A percentile compares a stretch with the other conserved stretches of the same genome.
Conservation (phyloP, 345 rosid species). For the Passiflora organensis region DNA sequence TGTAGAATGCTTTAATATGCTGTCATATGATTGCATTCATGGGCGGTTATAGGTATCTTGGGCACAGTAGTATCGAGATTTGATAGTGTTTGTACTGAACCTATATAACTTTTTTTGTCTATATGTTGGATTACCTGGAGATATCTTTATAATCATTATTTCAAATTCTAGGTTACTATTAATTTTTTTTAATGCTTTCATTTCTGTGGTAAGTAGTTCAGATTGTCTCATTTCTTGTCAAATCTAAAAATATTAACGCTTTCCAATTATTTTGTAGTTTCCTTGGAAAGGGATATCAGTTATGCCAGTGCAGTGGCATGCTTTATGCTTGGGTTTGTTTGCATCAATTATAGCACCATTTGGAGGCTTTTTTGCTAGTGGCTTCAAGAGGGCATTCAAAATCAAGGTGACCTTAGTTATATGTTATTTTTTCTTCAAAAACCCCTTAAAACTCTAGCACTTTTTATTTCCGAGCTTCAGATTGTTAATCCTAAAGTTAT, state of each 20-base stretch:
- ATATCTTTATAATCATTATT: no score
- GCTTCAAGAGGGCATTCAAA: constrained; percentile 91
- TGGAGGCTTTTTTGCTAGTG: constrained; percentile 96
- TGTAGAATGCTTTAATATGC: no score
- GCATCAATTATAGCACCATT: constrained; percentile 97
- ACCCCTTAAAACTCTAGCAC: no score
- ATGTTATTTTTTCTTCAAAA: not conserved
- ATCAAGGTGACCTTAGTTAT: constrained; percentile 46
- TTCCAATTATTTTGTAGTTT: constrained; percentile 40
- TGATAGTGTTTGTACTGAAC: no score
- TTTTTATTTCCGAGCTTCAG: no score
- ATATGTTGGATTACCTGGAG: no score
- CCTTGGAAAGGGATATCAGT: constrained; percentile 77
- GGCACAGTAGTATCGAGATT: no score
- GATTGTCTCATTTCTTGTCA: not conserved
- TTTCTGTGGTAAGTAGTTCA: not conserved
- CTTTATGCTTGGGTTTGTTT: constrained; percentile 77
- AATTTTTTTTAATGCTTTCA: not conserved
- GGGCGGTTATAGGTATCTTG: no score
- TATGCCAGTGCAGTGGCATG: constrained; percentile 93
- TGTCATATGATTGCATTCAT: no score
- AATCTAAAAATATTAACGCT: not conserved
- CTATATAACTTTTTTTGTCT: no score
- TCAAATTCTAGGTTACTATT: not conserved
- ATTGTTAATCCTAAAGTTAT: no score